These are phyloP conservation scores for Glycine latifolia DNA, from an alignment of 306 rosid species.

Conservation along the genomic window DNA sequence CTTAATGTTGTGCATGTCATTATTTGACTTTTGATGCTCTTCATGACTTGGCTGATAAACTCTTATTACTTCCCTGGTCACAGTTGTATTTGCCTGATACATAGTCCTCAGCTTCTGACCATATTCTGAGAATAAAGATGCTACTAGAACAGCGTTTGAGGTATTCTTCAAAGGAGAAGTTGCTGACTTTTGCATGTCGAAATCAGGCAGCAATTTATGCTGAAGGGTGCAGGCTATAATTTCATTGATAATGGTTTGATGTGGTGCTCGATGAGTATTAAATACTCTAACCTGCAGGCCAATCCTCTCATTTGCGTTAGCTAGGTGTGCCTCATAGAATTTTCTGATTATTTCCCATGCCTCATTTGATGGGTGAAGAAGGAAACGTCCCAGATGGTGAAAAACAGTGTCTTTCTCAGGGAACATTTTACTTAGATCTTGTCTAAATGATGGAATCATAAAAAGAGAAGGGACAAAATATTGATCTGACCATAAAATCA, in stretches of 20 bases:
- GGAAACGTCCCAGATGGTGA: constrained; percentile 61
- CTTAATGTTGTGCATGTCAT: constrained; percentile 68
- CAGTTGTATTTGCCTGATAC: constrained; percentile 59
- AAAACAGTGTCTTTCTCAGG: constrained; percentile 55
- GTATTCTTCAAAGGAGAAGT: constrained; percentile 47
- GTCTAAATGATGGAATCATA: constrained; percentile 65
- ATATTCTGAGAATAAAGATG: constrained; percentile 72
- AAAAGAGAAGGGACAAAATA: constrained; percentile 76
- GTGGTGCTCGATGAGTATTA: constrained; percentile 50
- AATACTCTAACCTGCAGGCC: constrained; percentile 61
- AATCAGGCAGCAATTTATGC: constrained; percentile 71
- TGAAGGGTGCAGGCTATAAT: constrained; percentile 64
- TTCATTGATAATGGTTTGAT: constrained; percentile 66
- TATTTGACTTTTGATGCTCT: constrained; percentile 67
- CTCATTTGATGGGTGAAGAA: constrained; percentile 58
- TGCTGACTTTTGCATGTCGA: constrained; percentile 34
- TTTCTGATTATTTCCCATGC: constrained; percentile 65
- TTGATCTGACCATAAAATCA: constrained; percentile 66
- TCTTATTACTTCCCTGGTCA: constrained; percentile 60
- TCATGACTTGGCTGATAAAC: constrained; percentile 83
- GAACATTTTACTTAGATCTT: constrained; percentile 50
- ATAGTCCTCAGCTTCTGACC: constrained; percentile 63
- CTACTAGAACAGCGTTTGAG: constrained; percentile 70
- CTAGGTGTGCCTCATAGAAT: constrained; percentile 45
- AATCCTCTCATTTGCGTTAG: constrained; percentile 54